A percentile compares a stretch with the other conserved stretches of the same genome.
Conservation (phyloP, 2,329 filamentous ascomycete species). For the Pyrenophora seminiperda region DNA sequence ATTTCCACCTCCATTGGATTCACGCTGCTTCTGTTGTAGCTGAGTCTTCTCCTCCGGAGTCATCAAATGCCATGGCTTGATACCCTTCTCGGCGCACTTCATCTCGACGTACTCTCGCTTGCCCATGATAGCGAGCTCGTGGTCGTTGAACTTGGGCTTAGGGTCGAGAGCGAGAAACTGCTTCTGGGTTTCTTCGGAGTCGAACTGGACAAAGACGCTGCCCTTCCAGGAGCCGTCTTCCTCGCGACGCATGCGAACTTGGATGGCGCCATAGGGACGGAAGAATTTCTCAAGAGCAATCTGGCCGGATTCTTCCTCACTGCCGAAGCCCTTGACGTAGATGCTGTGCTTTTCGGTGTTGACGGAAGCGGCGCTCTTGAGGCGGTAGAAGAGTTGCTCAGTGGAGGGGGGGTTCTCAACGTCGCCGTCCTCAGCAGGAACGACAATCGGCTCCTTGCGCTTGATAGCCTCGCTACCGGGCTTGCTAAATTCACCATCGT, state of each 20-base stretch:
- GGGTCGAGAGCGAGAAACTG: slow-evolving; percentile 80
- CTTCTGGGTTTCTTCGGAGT: slow-evolving; percentile 75
- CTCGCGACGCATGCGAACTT: slow-evolving; percentile 83
- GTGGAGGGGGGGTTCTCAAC: slow-evolving; percentile 27
- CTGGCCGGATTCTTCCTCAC: slow-evolving; percentile 81
- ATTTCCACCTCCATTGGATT: slow-evolving; percentile 42
- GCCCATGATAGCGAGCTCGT: slow-evolving; percentile 79
- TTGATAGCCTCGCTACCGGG: slow-evolving; percentile 55
- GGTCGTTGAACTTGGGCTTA: slow-evolving; percentile 81
- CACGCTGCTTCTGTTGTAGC: slow-evolving; percentile 15
- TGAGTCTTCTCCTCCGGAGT: slow-evolving; percentile 29
- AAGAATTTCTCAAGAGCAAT: slow-evolving; percentile 96
- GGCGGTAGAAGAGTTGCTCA: slow-evolving; percentile 54
- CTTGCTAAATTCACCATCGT: slow-evolving; percentile 67
- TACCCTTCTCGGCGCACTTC: slow-evolving; percentile 55
- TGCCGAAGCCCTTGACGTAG: slow-evolving; percentile 93
- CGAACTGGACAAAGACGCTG: slow-evolving; percentile 94
- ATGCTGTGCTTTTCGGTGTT: slow-evolving; percentile 75
- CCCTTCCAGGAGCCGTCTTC: slow-evolving; percentile 81
- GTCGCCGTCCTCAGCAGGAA: slow-evolving; percentile 41
- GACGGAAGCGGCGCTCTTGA: slow-evolving; percentile 63
- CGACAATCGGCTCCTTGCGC: slow-evolving; percentile 70
- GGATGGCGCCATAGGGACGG: slow-evolving; percentile 74
- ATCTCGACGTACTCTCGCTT: slow-evolving; percentile 79
- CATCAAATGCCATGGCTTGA: slow-evolving; percentile 50